Conservation (phyloP, 345 rosid genomes). For the Populus alba region DNA sequence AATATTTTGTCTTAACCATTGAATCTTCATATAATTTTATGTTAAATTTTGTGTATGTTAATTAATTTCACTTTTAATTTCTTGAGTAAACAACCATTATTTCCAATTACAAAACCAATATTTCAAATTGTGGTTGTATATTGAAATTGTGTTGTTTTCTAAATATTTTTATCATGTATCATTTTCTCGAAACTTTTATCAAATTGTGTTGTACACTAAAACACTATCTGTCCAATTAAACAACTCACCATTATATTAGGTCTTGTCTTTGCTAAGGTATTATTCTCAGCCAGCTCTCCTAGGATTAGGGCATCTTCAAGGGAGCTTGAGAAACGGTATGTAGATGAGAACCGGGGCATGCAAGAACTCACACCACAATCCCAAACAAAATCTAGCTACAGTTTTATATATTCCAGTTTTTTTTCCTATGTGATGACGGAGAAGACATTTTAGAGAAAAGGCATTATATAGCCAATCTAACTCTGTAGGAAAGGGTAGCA, state of each 20-base stretch:
- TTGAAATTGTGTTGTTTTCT: too few species aligned
- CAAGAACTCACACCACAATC: background rate
- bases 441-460: background rate
- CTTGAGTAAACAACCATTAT: too few species aligned
- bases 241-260: background rate
- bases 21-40: too few species aligned
- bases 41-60: too few species aligned
- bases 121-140: too few species aligned
- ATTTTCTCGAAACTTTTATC: too few species aligned
- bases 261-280: background rate
- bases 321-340: background rate
- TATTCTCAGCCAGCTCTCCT: background rate
- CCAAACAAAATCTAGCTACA: background rate
- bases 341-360: background rate
- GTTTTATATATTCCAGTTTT: too few species aligned
- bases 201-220: background rate
- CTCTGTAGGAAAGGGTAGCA: background rate
- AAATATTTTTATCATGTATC: too few species aligned
- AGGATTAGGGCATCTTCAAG: background rate
- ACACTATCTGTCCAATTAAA: background rate
- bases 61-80: too few species aligned
- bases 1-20: too few species aligned
- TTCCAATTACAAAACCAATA: too few species aligned
- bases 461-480: background rate
- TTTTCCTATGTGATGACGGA: background rate